Evolutionary conservation across 345 rosid species (phyloP), one percentile per base, ranked within the genome.

Genomic region (Ailanthus altissimus): DNA sequence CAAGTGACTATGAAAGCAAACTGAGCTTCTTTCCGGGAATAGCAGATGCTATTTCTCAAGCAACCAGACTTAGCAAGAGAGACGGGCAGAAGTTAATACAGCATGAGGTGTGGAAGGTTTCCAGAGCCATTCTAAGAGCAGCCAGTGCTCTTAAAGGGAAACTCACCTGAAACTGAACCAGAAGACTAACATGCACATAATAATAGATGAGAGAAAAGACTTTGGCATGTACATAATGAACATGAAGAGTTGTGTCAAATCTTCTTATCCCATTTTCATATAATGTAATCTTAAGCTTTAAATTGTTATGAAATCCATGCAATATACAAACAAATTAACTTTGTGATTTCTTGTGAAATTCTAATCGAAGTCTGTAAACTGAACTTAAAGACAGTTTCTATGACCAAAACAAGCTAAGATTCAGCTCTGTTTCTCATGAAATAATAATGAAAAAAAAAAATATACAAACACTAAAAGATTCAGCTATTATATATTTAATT

Each of bases 81-180:
- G 76, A 84, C 2, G 60, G 70, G 75, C 67, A 46, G 54, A 87
- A 80, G 60, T 53, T 72, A 5, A 81, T 93, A 43, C 88, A 90
- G 78, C 99, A 92, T 51, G 94, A 96, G 86, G 82, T 91, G 53
- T 93, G 99, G 99, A 91, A 94, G 81, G 94, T 88, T n/a, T 85
- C 88, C 16, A 92, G 99, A 80, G 97, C 95, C 74, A 89, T 96
- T 68, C 89, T 85, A 77, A 89, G 97, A 78, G 94, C 93, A 74
- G 91, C 97, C 46, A 60, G 67, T 83, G 95, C 89, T 81, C 97
- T 96, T 5, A 81, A 70, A 82, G 99, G 98, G 62, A 82, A 83
- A 32, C 78, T 84, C 65, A 76, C 80, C 32, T 86, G 85, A 87
- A 75, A 9, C 8, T 16, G 3, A 14, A 40, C 32, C n/a, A 16